Base-by-base conservation (phyloP, 2,329 filamentous ascomycete species). In the Blastomyces emzantsi region DNA sequence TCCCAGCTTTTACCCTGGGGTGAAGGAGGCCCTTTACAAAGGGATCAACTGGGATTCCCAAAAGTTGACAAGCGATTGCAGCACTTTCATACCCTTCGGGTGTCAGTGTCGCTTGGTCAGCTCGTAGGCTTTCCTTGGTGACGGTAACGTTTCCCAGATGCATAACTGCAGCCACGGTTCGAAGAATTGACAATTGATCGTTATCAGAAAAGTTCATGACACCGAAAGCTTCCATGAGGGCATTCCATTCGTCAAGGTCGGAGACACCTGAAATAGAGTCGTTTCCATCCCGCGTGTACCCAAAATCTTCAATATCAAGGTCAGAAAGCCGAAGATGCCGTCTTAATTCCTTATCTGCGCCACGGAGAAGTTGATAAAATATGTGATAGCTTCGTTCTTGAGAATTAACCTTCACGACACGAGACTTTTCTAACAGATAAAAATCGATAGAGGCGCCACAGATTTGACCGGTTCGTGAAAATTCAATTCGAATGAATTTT, bases 401-500 rank as follows among this genome's bases (percentile, higher is more conserved):
- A 0, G 85, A 73, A 72, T 95, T 96, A 66, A 96, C 85, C 52
- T 87, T 88, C 25, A 99, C 93, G 8, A 99, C 94, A 69, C 94
- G 86, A n/a, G 94, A 99, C 76, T 99, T 99, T 73, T 99, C 94
- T 17, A 99, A 80, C 0, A 99, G 82, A 76, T 97, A 99, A 94
- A 94, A 99, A 74, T 99, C 92, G 68, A 99, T 97, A 77, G 92
- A 97, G 28, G 94, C 94, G 45, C 95, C 95, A 3, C 90, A 90
- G 68, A 99, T 99, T 62, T 94, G 89, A 36, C 95, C 95, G 45
- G 85, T 85, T 30, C 90, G 84, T 43, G 87, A 91, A 77, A 99
- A 97, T 73, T 97, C 92, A 72, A 99, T 99, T 60, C 95, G 85
- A 73, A 99, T 99, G 72, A 99, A 99, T 75, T 99, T 99, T 73